Conservation (phyloP, 352 stramenopile genomes). For the Aphanomyces cochlioides region DNA sequence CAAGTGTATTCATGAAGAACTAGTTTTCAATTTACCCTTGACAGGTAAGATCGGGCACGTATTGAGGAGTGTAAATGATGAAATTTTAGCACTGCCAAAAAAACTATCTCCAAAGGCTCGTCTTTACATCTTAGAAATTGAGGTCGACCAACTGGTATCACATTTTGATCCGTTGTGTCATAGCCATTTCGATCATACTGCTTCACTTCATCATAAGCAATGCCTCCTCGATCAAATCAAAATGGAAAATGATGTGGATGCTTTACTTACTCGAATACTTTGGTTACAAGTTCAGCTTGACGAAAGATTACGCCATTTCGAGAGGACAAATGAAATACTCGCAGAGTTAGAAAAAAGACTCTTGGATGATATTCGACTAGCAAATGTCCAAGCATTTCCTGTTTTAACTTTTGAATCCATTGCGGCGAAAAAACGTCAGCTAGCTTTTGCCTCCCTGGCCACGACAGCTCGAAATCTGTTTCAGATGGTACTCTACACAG, state of each 20-base stretch:
- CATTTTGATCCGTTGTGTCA: conserved; percentile 18
- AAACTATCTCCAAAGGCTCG: conserved; percentile 10
- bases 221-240: background rate
- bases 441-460: background rate
- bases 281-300: conserved; percentile 26
- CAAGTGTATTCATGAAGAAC: conserved; percentile 4
- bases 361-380: background rate
- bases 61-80: too few relatives aligned
- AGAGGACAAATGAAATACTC: background rate
- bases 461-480: conserved; percentile 1
- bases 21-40: background rate
- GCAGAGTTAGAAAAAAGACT: background rate
- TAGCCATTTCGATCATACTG: background rate
- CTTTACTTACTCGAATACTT: conserved; percentile 1
- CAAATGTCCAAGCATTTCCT: conserved; percentile 18
- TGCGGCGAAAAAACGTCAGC: background rate
- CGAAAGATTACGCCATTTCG: conserved; percentile 1
- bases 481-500: background rate
- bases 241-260: background rate
- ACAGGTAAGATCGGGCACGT: background rate
- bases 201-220: background rate
- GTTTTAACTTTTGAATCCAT: background rate
- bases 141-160: conserved; percentile 21
- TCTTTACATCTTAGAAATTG: conserved; percentile 22
- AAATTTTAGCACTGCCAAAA: background rate